Percentiles rank a stretch among this genome's conserved stretches.
phyloP scores from a whole-genome alignment of 2,329 filamentous ascomycete genomes.

The Pestalotiopsis sp. region DNA sequence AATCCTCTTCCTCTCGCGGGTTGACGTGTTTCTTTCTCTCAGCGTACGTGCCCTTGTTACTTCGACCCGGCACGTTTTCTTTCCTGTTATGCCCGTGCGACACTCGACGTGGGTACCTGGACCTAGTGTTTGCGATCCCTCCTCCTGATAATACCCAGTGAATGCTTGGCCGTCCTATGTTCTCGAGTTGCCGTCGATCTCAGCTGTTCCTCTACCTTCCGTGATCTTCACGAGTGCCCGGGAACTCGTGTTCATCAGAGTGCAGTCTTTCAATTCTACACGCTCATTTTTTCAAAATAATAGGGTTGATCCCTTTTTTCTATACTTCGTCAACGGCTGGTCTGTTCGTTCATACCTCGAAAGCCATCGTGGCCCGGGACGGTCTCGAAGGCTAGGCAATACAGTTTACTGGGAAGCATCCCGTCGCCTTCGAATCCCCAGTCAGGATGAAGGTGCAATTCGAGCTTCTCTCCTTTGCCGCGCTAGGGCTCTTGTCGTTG shows the following conservation, averaged over 20 bases:
- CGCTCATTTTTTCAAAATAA: not conserved
- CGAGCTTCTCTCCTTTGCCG: constrained; percentile 17
- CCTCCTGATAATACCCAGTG: constrained; percentile 16
- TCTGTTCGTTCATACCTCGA: constrained; percentile 23
- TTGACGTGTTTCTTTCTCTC: constrained; percentile 9
- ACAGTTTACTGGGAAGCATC: constrained; percentile 10
- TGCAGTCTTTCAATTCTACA: constrained; percentile 25
- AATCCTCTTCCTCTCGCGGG: not conserved
- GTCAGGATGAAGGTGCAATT: constrained; percentile 13
- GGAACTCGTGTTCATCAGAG: constrained; percentile 4
- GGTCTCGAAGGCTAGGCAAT: not conserved
- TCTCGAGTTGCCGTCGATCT: constrained; percentile 12
- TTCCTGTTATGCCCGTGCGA: constrained; percentile 20
- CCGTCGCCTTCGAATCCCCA: not conserved
- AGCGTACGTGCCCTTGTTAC: not conserved
- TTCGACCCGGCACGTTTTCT: constrained; percentile 12
- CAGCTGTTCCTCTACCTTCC: not conserved
- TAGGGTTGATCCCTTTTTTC: constrained; percentile 11
- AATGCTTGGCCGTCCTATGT: constrained; percentile 22
- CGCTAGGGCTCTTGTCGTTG: constrained; percentile 24
- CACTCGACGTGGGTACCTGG: constrained; percentile 22
- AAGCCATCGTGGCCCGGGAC: not conserved
- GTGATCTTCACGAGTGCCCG: constrained; percentile 7
- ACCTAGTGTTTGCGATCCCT: constrained; percentile 12
- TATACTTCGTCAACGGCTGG: constrained; percentile 25